phyloP scores from a whole-genome alignment of 106 monocot species.

The Platanthera guangdongensis region DNA sequence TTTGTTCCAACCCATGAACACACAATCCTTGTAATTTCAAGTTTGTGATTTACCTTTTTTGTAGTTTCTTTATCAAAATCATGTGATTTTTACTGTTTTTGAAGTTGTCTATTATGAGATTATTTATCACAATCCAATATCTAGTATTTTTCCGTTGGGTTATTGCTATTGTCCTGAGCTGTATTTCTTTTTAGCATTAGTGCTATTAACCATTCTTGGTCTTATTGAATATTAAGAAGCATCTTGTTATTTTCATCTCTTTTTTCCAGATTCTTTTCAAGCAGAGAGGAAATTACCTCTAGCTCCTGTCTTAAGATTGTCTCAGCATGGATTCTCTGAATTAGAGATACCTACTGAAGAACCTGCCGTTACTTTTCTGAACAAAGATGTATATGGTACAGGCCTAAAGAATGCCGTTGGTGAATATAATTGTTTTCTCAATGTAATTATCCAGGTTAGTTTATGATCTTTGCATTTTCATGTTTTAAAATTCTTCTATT shows the following conservation, averaged over 20 bases:
- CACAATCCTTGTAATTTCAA: no score
- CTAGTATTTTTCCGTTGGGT: not conserved
- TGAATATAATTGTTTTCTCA: conserved; percentile 96
- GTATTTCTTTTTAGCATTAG: not conserved
- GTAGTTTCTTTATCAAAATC: no score
- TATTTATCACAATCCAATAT: not conserved
- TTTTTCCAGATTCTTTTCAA: conserved; percentile 30
- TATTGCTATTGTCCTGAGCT: not conserved
- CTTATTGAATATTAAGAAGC: not conserved
- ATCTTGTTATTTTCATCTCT: not conserved
- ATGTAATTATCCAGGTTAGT: conserved; percentile 91
- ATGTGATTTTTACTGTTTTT: not conserved
- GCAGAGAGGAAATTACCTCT: conserved; percentile 14
- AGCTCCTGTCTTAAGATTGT: conserved; percentile 10
- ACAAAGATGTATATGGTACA: conserved; percentile 40
- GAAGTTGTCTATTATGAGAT: not conserved
- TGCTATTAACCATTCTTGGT: not conserved
- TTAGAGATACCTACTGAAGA: conserved; percentile 15
- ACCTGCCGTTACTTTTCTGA: conserved; percentile 12
- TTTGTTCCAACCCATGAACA: no score
- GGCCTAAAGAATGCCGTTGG: conserved; percentile 87
- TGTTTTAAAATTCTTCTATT: not conserved
- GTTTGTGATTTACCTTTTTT: no score
- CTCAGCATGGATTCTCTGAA: conserved; percentile 2
- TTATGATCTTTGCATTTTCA: not conserved